Evolutionary conservation across 2,329 filamentous ascomycete genomes (phyloP).

Genomic region (Diaporthe eres): DNA sequence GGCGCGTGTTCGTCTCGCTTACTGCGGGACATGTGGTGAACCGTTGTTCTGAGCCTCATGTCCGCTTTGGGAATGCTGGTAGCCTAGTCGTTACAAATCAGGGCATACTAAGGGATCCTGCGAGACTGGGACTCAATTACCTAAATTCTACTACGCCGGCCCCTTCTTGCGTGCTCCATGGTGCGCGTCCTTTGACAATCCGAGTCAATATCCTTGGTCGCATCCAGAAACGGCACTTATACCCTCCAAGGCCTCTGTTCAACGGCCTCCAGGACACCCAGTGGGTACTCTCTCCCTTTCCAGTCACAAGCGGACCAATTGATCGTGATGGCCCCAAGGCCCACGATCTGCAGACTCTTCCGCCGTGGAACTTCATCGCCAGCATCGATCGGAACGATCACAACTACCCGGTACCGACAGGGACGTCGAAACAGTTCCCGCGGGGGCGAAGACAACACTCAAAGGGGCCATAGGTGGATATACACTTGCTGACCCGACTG

Average conservation of each 20-base stretch:
- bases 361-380: background rate
- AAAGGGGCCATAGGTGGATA: background rate
- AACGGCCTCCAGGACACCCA: background rate
- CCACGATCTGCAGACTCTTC: background rate
- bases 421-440: background rate
- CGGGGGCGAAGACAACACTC: background rate
- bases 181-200: background rate
- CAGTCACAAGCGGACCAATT: background rate
- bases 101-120: background rate
- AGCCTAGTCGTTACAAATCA: background rate
- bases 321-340: background rate
- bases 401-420: background rate
- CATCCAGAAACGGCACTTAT: background rate
- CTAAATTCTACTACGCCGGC: conserved; percentile 3
- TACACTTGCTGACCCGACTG: background rate
- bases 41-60: background rate
- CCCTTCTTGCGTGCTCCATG: conserved; percentile 14
- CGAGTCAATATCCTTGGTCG: conserved; percentile 11
- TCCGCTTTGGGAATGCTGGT: background rate
- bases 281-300: background rate
- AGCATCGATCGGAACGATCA: background rate
- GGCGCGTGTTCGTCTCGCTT: background rate
- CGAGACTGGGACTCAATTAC: conserved; percentile 9
- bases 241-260: background rate
- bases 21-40: background rate